Percentiles rank a stretch among this genome's conserved stretches.
phyloP scores from a whole-genome alignment of 192 early-diverging fungal species.

The Dimargaris xerosporica region DNA sequence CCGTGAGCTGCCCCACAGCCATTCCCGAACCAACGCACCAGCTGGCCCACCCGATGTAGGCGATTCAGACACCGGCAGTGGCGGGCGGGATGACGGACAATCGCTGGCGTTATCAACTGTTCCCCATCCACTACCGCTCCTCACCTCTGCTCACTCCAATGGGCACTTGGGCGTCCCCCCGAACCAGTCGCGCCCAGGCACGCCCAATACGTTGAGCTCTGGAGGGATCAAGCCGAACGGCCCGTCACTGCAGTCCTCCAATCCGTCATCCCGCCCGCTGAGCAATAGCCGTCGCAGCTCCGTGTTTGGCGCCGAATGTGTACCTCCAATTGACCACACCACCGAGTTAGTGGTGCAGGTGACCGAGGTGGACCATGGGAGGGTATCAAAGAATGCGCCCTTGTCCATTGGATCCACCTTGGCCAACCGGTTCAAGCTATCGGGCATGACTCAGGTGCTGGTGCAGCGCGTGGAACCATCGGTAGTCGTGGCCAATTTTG shows the following conservation, averaged over 20 bases:
- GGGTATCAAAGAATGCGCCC: slow-evolving; percentile 23
- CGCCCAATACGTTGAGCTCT: not conserved
- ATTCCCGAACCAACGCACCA: not conserved
- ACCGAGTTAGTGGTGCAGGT: slow-evolving; percentile 25
- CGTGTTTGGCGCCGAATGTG: slow-evolving; percentile 11
- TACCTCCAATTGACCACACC: slow-evolving; percentile 15
- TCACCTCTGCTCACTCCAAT: not conserved
- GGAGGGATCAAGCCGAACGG: slow-evolving; percentile 10
- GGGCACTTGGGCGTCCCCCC: not conserved
- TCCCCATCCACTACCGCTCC: not conserved
- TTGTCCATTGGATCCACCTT: slow-evolving; percentile 16
- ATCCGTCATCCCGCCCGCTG: not conserved
- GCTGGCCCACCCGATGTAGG: slow-evolving; percentile 8
- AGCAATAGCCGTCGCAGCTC: slow-evolving; percentile 8
- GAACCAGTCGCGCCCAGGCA: not conserved
- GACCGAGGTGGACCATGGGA: slow-evolving; percentile 21
- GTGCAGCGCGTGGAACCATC: slow-evolving; percentile 49
- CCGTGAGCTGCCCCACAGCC: too few relatives aligned
- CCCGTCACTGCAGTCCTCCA: not conserved
- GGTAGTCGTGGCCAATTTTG: slow-evolving; percentile 51
- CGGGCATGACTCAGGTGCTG: slow-evolving; percentile 19
- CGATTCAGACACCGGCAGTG: slow-evolving; percentile 6
- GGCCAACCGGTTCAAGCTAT: slow-evolving; percentile 24
- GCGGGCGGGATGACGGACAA: not conserved
- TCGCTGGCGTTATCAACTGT: not conserved